Evolutionary conservation across 495 filamentous ascomycete species (phyloP).

Genomic region (Penicillium lagena): DNA sequence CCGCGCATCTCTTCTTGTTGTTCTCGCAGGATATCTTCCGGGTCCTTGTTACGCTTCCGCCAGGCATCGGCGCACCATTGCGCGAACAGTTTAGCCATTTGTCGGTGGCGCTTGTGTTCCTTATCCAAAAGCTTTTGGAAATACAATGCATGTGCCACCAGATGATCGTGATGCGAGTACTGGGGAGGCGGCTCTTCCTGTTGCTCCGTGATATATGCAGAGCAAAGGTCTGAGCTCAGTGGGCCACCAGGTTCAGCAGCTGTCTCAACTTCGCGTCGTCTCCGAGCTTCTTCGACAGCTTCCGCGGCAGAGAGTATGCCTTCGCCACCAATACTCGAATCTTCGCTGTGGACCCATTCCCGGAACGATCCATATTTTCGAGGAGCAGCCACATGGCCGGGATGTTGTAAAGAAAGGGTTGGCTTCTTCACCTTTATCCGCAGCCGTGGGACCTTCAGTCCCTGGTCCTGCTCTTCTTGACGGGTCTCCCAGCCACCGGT

Average conservation of each 20-base stretch:
- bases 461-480: conserved; percentile 14
- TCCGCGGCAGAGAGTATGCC: conserved; percentile 45
- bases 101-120: conserved; percentile 67
- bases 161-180: conserved; percentile 79
- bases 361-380: conserved; percentile 45
- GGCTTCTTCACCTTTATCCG: conserved; percentile 50
- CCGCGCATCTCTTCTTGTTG: conserved; percentile 43
- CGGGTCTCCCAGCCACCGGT: conserved; percentile 7
- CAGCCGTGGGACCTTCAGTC: conserved; percentile 31
- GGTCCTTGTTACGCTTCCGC: conserved; percentile 40
- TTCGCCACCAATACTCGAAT: conserved; percentile 14
- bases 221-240: conserved; percentile 64
- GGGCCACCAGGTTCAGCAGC: conserved; percentile 70
- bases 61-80: conserved; percentile 42
- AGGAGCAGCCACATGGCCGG: conserved; percentile 36
- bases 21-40: conserved; percentile 39
- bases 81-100: conserved; percentile 36
- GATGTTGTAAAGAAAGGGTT: conserved; percentile 44
- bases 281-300: conserved; percentile 43
- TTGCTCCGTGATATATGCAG: conserved; percentile 68
- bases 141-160: conserved; percentile 71
- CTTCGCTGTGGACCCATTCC: conserved; percentile 51
- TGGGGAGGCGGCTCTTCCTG: conserved; percentile 67
- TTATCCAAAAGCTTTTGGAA: conserved; percentile 71
- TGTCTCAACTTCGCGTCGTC: conserved; percentile 53